phyloP scores from a whole-genome alignment of 2,329 filamentous ascomycete genomes.

The Chrysosporium keratinophilum region DNA sequence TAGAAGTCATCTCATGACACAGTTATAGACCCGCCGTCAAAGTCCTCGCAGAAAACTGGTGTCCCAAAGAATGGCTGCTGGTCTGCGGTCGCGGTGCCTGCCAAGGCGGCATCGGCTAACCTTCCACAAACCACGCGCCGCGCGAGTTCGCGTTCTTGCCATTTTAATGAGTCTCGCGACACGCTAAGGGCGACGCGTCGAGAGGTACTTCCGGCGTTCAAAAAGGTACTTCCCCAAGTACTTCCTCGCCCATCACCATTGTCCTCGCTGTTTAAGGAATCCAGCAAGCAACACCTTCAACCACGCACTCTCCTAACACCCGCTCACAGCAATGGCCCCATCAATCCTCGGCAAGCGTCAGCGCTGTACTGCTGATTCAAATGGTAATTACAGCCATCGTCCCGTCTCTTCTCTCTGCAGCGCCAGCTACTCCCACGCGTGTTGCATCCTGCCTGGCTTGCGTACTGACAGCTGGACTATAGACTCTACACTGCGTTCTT shows the following conservation, averaged over 20 bases:
- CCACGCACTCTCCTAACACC: conserved; percentile 18
- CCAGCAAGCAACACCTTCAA: conserved; percentile 17
- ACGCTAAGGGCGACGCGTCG: conserved; percentile 16
- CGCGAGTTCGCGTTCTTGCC: conserved; percentile 18
- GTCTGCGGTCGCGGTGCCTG: not conserved
- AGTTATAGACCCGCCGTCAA: not conserved
- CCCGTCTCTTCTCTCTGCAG: conserved; percentile 9
- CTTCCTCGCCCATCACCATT: conserved; percentile 6
- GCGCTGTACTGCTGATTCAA: conserved; percentile 22
- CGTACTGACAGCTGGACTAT: conserved; percentile 15
- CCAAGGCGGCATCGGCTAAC: conserved; percentile 13
- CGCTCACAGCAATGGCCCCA: conserved; percentile 31
- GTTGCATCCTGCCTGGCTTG: conserved; percentile 15
- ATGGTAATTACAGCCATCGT: conserved; percentile 29
- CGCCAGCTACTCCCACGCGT: conserved; percentile 11
- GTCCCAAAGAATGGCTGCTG: not conserved
- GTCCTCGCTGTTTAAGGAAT: conserved; percentile 21
- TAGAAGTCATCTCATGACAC: no score
- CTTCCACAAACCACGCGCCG: conserved; percentile 11
- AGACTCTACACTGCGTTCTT: conserved; percentile 28
- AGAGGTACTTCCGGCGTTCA: conserved; percentile 5
- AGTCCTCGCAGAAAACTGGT: not conserved
- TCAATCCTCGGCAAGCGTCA: conserved; percentile 21
- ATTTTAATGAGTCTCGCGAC: conserved; percentile 14
- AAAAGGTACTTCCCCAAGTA: conserved; percentile 20